phyloP scores from a whole-genome alignment of 164 flowering plant species.

The Echeveria elegans region DNA sequence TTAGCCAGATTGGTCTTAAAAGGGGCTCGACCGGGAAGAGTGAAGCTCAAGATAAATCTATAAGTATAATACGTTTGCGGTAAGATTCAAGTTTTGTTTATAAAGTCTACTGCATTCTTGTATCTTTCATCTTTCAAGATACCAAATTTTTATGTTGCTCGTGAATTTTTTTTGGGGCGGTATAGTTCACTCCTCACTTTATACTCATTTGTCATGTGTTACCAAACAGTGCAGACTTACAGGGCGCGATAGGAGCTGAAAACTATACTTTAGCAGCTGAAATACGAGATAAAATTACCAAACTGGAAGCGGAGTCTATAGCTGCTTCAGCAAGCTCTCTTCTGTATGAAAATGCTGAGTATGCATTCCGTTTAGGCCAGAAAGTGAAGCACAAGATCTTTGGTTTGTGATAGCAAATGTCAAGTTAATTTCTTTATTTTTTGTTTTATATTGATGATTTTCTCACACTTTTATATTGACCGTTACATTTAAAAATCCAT shows the following conservation, averaged over 20 bases:
- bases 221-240: conserved; percentile 70
- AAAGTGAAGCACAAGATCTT: conserved; percentile 79
- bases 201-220: too few species aligned
- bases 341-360: conserved; percentile 59
- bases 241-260: conserved; percentile 73
- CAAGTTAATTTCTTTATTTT: not conserved
- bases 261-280: conserved; percentile 76
- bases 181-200: too few species aligned
- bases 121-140: not conserved
- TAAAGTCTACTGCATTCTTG: not conserved
- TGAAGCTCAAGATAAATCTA: conserved; percentile 85
- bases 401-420: conserved; percentile 36
- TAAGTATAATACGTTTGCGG: conserved; percentile 73
- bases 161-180: too few species aligned
- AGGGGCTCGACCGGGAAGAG: conserved; percentile 62
- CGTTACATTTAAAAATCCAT: not conserved
- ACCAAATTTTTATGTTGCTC: too few species aligned
- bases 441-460: not conserved
- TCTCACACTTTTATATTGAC: not conserved
- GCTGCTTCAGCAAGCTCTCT: conserved; percentile 82
- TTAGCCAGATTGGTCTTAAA: conserved; percentile 51
- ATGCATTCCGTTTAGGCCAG: conserved; percentile 80
- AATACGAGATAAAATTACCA: conserved; percentile 70
- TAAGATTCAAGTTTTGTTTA: conserved; percentile 20
- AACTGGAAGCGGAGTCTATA: conserved; percentile 72